Evolutionary conservation across 768 basidiomycete species (phyloP), one percentile per base, ranked within the genome.

Genomic region (Tulasnella sp.): DNA sequence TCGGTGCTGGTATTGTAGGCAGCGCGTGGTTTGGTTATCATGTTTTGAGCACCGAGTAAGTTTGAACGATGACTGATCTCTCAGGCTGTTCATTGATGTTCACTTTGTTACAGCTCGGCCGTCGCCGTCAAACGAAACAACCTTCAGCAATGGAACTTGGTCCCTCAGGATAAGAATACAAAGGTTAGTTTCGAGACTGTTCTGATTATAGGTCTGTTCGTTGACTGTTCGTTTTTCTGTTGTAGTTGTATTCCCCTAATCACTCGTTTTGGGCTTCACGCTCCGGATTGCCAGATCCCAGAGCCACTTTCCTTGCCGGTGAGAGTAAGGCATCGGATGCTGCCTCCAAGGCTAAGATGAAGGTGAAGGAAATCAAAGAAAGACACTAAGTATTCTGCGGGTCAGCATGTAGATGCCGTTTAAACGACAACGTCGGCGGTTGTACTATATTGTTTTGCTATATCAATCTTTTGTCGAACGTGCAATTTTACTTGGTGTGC

Each of bases 91-190:
- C 25, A 10, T 35, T 39, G 6, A 20, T 35, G 16, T 35, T n/a
- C 19, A 3, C 15, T 13, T 20, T 24, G 41, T 46, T 3, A 3
- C 16, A 56, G 52, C 29, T 44, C 42, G 19, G 46, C 48, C 15
- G 45, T 58, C 39, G 34, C 56, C 16, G 39, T 57, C 41, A 45
- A 58, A 24, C 42, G 45, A 34, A n/a, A 34, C 24, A 45, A 56
- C 27, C 57, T 48, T 13, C 32, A 56, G 39, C 57, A 54, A 22
- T 56, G 55, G 49, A 50, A 55, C 48, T 29, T 45, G 24, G 55
- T 58, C 25, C n/a, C 37, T 9, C 57, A 58, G 40, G 48, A 58
- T 31, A 48, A 56, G 45, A 55, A 58, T 39, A 58, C 45, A 16
- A 58, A 55, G 54, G 54, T 49, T 25, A 31, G 43, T 48, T 9